Base-by-base conservation (phyloP, 2,329 filamentous ascomycete species). In the Epichloe sp. region DNA sequence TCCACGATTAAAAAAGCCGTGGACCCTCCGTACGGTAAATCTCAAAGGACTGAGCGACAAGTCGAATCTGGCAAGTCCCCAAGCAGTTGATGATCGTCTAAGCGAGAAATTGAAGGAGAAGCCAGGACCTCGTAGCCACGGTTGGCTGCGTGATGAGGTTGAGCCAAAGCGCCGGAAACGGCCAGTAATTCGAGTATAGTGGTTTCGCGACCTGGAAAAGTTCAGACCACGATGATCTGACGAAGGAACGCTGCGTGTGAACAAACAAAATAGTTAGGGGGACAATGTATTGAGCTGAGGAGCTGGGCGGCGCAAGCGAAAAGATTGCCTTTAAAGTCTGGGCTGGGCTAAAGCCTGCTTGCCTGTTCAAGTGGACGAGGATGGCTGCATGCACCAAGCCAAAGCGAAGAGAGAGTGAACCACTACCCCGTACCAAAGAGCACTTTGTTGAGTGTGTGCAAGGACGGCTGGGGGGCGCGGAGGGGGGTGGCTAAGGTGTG, bases 241-340 rank as follows among this genome's bases (percentile, higher is more conserved):
- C 48, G 38, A 50, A 56, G 47, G 49, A 48, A 44, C 50, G 54
- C 50, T 55, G 53, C 37, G 44, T 47, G 48, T 45, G 48, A 50
- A 48, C 47, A 49, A 44, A 42, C 40, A 38, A 43, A 51, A 46
- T 38, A 42, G 54, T 53, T 55, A 54, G 60, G 50, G 52, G 60
- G 59, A 59, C 59, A 62, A 61, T 64, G 68, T 68, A 67, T 68
- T 65, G 67, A 71, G 70, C 71, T 72, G 68, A 71, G 65, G 65
- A 64, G 63, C 64, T 63, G 66, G 66, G 67, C 67, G 67, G 66
- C 66, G 66, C 70, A 75, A 75, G 72, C 72, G 73, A 76, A 63
- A 75, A 75, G 72, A 73, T 69, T 70, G 66, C 67, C 67, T 66
- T 65, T 65, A 65, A 68, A 55, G 35, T 45, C 42, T 47, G 37